Base-by-base conservation (phyloP, 139 green algal genomes). In the Tetradesmus lagerheimii region DNA sequence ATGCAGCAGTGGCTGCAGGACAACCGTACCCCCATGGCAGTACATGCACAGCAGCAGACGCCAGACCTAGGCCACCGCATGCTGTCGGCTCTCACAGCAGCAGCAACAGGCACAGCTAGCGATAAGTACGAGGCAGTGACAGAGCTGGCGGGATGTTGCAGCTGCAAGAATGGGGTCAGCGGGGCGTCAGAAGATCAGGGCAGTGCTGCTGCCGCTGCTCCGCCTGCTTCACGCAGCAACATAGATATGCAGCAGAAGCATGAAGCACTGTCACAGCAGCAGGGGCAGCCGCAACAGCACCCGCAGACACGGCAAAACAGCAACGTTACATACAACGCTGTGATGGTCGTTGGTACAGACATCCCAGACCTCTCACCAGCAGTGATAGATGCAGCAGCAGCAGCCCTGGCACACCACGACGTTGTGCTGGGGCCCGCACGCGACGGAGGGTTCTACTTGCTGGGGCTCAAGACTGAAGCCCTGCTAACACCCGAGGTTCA, bases 361-460 rank as follows among this genome's bases (percentile, higher is more conserved):
- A 92, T 97, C 43, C 95, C 95, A 27, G 95, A 95, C 67, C 66
- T 97, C 9, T 83, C 75, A 15, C 34, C 79, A 5, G n/a, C 11
- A 34, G 37, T 92, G 67, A 25, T 97, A 0, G n/a, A 43, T n/a
- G 14, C 27, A 35, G 91, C 90, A 16, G 79, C 76, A 5, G 67
- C 82, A 1, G 86, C 86, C 1, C 75, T 94, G 74, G 57, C 35
- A 2, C n/a, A 5, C 8, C 43, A 86, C 9, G 77, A 97, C 79
- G 91, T 93, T 27, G 92, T 97, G 29, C 89, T 97, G 39, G 95
- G 95, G 8, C 95, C 94, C 16, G 90, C 95, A 23, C 34, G 85
- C 25, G 95, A 97, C 87, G 95, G 95, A 11, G 95, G 95, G 12
- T 97, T 95, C 85, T 97, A 97, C 91, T 64, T 97, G 38, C 39